A percentile compares a stretch with the other conserved stretches of the same genome.
Evolutionary conservation across 2,329 filamentous ascomycete species (phyloP).

Genomic region (Colletotrichum kahawae): DNA sequence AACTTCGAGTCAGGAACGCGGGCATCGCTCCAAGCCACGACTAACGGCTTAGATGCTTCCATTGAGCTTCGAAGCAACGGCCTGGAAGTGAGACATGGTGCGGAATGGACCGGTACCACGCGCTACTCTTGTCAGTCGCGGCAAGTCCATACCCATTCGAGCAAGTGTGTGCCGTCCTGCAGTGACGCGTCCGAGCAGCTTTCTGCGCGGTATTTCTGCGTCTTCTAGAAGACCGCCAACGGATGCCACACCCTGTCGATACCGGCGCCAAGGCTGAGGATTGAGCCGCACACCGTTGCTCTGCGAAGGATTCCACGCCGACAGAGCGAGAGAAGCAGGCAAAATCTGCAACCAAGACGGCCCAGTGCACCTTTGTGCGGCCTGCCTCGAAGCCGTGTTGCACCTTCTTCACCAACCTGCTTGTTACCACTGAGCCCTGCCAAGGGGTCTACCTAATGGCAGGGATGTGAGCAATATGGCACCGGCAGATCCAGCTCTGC

Average conservation of each 20-base stretch:
- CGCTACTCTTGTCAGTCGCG: not conserved
- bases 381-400: not conserved
- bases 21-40: not conserved
- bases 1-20: not conserved
- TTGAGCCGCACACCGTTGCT: not conserved
- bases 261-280: not conserved
- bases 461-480: not conserved
- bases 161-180: not conserved
- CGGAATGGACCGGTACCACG: not conserved
- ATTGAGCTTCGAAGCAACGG: not conserved
- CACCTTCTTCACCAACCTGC: not conserved
- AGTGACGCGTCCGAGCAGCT: not conserved
- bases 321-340: not conserved
- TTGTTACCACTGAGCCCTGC: not conserved
- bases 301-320: not conserved
- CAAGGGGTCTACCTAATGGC: not conserved
- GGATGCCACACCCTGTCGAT: not conserved
- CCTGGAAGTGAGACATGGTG: not conserved
- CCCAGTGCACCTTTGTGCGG: not conserved
- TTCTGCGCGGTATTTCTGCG: not conserved
- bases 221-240: constrained; percentile 9
- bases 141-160: not conserved
- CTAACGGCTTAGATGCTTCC: not conserved
- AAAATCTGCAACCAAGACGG: not conserved
- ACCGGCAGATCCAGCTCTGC: not conserved